These are phyloP conservation scores for Silene coronaria DNA, from an alignment of 179 eudicot species.

Conservation along the genomic window DNA sequence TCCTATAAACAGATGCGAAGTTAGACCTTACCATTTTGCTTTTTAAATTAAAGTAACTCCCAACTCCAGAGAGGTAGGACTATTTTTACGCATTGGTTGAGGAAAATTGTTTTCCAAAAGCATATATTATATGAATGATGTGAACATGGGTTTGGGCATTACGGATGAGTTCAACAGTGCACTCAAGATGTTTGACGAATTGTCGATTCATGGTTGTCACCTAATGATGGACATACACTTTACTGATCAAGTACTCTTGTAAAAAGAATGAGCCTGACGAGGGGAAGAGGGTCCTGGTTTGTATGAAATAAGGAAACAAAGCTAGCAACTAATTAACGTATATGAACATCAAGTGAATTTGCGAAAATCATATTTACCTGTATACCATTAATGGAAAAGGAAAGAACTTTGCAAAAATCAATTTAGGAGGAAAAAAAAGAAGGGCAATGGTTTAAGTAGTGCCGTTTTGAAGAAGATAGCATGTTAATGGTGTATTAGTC, in stretches of 20 bases:
- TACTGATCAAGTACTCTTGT: conserved; percentile 48
- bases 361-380: no score
- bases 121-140: conserved; percentile 39
- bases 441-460: no score
- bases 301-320: conserved; percentile 31
- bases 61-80: conserved; percentile 24
- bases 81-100: conserved; percentile 21
- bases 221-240: conserved; percentile 53
- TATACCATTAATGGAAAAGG: no score
- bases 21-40: conserved; percentile 21
- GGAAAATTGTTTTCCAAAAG: conserved; percentile 20
- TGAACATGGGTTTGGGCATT: conserved; percentile 36
- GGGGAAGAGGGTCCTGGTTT: conserved; percentile 39
- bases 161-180: conserved; percentile 49
- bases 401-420: no score
- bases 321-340: no score
- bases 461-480: no score
- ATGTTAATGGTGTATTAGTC: no score
- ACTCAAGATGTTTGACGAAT: conserved; percentile 40
- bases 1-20: no score
- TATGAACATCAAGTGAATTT: no score
- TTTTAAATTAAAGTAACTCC: conserved; percentile 27
- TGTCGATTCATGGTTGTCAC: conserved; percentile 35
- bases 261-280: conserved; percentile 44
- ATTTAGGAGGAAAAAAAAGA: no score